Base-by-base conservation (phyloP, 805 yeast species). In the Candida chilensis region DNA sequence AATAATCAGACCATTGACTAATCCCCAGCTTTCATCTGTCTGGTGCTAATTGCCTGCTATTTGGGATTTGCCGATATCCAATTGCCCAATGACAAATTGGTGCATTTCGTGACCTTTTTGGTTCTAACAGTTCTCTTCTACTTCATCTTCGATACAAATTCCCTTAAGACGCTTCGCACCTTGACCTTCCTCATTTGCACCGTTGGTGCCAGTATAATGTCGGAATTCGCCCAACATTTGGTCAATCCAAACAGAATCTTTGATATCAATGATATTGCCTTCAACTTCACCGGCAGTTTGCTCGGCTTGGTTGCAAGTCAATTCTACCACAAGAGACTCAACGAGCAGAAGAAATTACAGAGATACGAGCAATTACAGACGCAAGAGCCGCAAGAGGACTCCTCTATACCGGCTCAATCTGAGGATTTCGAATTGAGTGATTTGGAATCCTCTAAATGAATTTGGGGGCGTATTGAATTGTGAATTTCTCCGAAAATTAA, bases 11-110 rank as follows among this genome's bases (percentile, higher is more conserved):
- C 12, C 13, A 5, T 14, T 16, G n/a, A 20, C 19, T 16, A 4
- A 10, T 10, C 20, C 25, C 24, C n/a, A 45, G 52, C 37, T 5
- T 43, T 48, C 27, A 24, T 39, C n/a, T 17, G 36, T 43, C 50
- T 37, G 48, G 36, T 51, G 30, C 58, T 59, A 36, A 35, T 58
- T 27, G 46, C 60, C 0, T 34, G 43, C 1, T 71, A 70, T 36
- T 50, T 72, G 5, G 79, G 79, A 14, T 66, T 72, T 41, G 68
- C 76, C 15, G 57, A 52, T 50, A 42, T 72, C 3, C 57, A 60
- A 1, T 40, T 72, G 14, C 47, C 48, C 6, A 57, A 73, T 44
- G 83, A 75, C 41, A 75, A 75, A 45, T 19, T 57, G 9, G 43
- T 68, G 1, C 83, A 75, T 44, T 67, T 67, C 31, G 7, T 39